Evolutionary conservation across 78 protist genomes (phyloP), one percentile per base, ranked within the genome.

Genomic region (Dictyostelium capitatum): DNA sequence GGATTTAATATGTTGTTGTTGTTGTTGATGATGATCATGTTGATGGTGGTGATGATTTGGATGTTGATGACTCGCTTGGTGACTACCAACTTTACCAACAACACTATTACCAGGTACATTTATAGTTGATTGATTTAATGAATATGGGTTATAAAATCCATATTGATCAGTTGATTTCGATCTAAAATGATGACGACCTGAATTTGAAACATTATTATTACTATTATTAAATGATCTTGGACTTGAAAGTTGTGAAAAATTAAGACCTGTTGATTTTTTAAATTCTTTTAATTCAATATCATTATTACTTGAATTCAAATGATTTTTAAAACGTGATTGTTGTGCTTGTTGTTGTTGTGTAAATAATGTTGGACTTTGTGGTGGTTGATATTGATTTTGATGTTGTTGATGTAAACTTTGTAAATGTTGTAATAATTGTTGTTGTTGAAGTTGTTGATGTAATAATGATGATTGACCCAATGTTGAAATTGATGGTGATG

Each of bases 381-480:
- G 70, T 59, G 57, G 7, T 51, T 25, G 17, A 67, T 32, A 79
- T 23, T 30, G 81, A 17, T n/a, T 20, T n/a, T 20, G 37, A 6
- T 48, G 82, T 15, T 41, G 37, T 81, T 65, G 89, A 28, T 25
- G 54, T 65, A 73, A 32, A 28, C 8, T 59, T 65, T 41, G 23
- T 32, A 59, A 59, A 28, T 19, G 74, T 43, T 23, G 46, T 43
- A 47, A 47, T 73, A 73, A 11, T n/a, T 73, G 79, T 37, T 70
- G 78, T 70, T 70, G 78, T 73, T 73, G 79, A 43, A 19, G 17
- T 73, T 80, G 89, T 43, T 64, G 89, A 43, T 80, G 65, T 46
- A 67, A 15, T 67, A 43, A 32, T 67, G 75, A 0, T 15, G 75
- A 67, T 32, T 67, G 75, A 62, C 70, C 75, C 9, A 67, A 67